phyloP scores from a whole-genome alignment of 2,329 filamentous ascomycete species.

The Epichloe sp. region DNA sequence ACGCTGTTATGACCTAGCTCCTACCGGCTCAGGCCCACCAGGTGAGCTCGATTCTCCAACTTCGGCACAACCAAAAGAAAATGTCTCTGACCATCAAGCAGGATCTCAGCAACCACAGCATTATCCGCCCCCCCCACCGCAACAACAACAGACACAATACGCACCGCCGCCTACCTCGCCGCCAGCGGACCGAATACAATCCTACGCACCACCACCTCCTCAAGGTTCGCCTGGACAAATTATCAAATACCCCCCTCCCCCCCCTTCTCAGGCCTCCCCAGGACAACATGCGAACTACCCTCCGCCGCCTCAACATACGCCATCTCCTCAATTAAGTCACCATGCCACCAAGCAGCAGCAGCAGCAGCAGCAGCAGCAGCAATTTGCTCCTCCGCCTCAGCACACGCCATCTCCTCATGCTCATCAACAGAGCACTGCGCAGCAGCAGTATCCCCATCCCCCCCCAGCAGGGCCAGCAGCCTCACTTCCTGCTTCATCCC shows the following conservation, averaged over 20 bases:
- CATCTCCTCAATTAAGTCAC: constrained; percentile 5
- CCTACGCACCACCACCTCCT: constrained; percentile 24
- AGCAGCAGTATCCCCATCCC: constrained; percentile 11
- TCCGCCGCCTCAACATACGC: constrained; percentile 14
- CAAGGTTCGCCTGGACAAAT: constrained; percentile 12
- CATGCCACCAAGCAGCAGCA: constrained; percentile 9
- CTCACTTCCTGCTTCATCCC: neutral
- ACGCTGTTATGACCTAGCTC: constrained; percentile 6
- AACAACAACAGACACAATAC: constrained; percentile 25
- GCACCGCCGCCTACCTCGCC: constrained; percentile 34
- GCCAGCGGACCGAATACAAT: constrained; percentile 31
- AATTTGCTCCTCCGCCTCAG: constrained; percentile 14
- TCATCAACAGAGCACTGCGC: constrained; percentile 9
- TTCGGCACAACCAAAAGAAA: neutral
- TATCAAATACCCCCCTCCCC: constrained; percentile 18
- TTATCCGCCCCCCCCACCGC: constrained; percentile 10
- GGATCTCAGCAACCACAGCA: constrained; percentile 12
- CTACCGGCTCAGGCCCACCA: constrained; percentile 4
- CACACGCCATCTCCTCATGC: constrained; percentile 7
- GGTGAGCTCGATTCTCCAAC: constrained; percentile 11
- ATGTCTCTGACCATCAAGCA: neutral
- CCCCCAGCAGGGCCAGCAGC: neutral
- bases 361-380: constrained; percentile 3
- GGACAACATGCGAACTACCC: constrained; percentile 14
- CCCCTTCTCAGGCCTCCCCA: constrained; percentile 8